A percentile compares a stretch with the other conserved stretches of the same genome.
Evolutionary conservation across 2,329 filamentous ascomycete genomes (phyloP).

Genomic region (Cercospora beticola): DNA sequence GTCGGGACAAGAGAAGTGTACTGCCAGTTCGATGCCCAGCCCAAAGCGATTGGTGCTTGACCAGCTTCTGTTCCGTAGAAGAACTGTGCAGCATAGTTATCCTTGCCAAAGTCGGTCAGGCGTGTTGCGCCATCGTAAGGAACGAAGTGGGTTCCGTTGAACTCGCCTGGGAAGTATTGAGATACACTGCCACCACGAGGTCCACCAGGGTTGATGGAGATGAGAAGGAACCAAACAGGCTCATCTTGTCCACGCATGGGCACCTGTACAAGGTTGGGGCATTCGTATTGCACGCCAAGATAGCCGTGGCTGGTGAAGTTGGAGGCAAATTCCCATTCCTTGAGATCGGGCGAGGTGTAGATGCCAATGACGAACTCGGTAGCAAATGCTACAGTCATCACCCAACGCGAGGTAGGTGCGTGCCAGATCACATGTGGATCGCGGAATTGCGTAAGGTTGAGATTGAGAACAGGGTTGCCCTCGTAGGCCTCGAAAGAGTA

Average conservation of each 20-base stretch:
- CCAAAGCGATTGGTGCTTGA: slow-evolving; percentile 49
- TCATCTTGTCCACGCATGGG: slow-evolving; percentile 49
- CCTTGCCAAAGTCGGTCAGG: slow-evolving; percentile 39
- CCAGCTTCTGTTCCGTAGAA: slow-evolving; percentile 50
- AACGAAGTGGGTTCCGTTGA: slow-evolving; percentile 64
- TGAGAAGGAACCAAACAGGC: slow-evolving; percentile 47
- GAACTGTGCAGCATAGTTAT: slow-evolving; percentile 59
- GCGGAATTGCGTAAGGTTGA: slow-evolving; percentile 58
- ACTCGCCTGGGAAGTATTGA: slow-evolving; percentile 59
- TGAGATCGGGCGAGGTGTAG: slow-evolving; percentile 60
- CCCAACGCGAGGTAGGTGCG: slow-evolving; percentile 52
- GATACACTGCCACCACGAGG: slow-evolving; percentile 57
- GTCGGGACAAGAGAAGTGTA: slow-evolving; percentile 56
- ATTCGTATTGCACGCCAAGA: slow-evolving; percentile 61
- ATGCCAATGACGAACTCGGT: slow-evolving; percentile 59
- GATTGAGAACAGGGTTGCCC: slow-evolving; percentile 60
- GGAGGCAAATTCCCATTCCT: slow-evolving; percentile 57
- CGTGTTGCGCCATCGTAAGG: slow-evolving; percentile 43
- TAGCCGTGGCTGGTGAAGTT: slow-evolving; percentile 59
- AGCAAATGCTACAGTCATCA: slow-evolving; percentile 57
- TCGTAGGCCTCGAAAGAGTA: slow-evolving; percentile 62
- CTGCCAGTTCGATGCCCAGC: slow-evolving; percentile 62
- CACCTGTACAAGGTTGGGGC: slow-evolving; percentile 61
- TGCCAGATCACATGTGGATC: slow-evolving; percentile 66
- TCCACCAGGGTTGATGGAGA: slow-evolving; percentile 59